Conservation (phyloP, 768 basidiomycete genomes). For the Boletellus ananiceps region DNA sequence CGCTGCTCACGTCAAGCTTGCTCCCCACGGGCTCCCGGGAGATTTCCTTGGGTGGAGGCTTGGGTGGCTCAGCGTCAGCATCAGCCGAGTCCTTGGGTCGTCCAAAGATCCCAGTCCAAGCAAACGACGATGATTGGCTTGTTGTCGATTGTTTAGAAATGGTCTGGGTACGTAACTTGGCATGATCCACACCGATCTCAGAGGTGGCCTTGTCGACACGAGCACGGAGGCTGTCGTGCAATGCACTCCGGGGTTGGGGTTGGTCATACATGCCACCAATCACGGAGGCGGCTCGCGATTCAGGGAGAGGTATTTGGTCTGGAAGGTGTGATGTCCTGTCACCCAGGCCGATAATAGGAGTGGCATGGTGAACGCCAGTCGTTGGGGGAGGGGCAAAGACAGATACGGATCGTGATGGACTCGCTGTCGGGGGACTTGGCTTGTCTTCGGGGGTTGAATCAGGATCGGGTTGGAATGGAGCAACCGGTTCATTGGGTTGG, state of each 20-base stretch:
- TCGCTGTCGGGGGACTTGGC: background rate
- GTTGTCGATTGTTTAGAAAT: conserved; percentile 1
- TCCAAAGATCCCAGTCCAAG: background rate
- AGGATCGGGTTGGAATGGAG: conserved; percentile 3
- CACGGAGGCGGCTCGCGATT: conserved; percentile 30
- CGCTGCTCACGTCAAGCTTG: conserved; percentile 3
- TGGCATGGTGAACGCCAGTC: conserved; percentile 11
- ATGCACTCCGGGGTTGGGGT: conserved; percentile 14
- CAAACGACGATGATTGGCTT: conserved; percentile 4
- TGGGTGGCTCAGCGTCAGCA: background rate
- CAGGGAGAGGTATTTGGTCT: conserved; percentile 22
- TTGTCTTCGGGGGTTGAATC: conserved; percentile 3
- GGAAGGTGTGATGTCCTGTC: conserved; percentile 9
- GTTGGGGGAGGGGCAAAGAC: conserved; percentile 7
- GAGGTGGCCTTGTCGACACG: conserved; percentile 15
- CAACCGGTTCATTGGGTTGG: conserved; percentile 5
- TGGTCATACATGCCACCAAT: conserved; percentile 26
- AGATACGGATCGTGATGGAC: conserved; percentile 14
- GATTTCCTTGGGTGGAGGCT: conserved; percentile 7
- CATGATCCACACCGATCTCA: conserved; percentile 21
- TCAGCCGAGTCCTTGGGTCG: conserved; percentile 1
- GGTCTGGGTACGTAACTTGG: conserved; percentile 5
- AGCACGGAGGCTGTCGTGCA: conserved; percentile 12
- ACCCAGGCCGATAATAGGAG: conserved; percentile 16
- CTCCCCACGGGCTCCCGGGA: background rate